A percentile compares a stretch with the other conserved stretches of the same genome.
Conservation (phyloP, 2,329 filamentous ascomycete genomes). For the Pseudogymnoascus sp. region DNA sequence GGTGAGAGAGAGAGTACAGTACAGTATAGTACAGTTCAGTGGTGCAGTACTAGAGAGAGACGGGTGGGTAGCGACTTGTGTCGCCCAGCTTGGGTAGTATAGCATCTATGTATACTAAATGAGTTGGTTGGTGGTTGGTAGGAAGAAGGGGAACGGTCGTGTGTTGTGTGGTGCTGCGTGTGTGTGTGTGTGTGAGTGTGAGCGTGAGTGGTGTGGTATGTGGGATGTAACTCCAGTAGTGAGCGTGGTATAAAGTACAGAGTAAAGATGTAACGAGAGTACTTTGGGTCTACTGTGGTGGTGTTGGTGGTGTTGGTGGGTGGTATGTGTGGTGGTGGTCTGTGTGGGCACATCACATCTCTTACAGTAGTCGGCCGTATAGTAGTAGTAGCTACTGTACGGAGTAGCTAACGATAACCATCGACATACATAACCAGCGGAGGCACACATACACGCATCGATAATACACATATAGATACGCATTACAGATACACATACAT, state of each 20-base stretch:
- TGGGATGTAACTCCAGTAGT: neutral
- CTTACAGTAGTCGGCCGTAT: neutral
- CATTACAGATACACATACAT: neutral
- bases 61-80: no score
- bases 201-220: neutral
- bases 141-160: no score
- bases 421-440: neutral
- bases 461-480: neutral
- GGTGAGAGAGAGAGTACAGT: no score
- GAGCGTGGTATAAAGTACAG: neutral
- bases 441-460: neutral
- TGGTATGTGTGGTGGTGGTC: neutral
- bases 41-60: no score
- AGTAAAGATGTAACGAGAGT: neutral
- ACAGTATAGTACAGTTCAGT: no score
- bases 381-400: no score
- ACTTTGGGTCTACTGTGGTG: no score
- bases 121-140: no score
- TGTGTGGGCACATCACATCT: no score
- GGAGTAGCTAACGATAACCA: neutral
- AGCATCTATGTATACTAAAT: no score
- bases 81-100: no score
- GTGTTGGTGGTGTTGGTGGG: no score
- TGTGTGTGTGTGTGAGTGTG: neutral
- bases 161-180: neutral